Evolutionary conservation across 2,329 filamentous ascomycete species (phyloP).

Genomic region (Aspergillus versicolor): DNA sequence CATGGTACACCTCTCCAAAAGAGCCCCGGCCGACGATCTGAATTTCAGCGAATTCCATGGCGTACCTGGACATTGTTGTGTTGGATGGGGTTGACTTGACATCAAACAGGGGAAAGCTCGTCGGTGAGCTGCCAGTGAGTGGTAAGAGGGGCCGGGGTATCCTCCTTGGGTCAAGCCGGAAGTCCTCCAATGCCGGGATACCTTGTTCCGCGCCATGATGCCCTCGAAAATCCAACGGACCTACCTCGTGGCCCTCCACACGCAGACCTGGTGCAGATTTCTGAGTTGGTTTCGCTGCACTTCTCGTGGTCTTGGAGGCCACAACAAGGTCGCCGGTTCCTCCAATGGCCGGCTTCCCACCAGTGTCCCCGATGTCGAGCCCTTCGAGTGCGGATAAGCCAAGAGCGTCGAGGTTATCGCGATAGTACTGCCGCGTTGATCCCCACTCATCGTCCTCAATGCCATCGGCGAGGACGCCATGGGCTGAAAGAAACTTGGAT

Average conservation of each 20-base stretch:
- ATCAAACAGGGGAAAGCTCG: slow-evolving; percentile 32
- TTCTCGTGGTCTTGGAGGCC: slow-evolving; percentile 20
- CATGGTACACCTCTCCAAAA: slow-evolving; percentile 64
- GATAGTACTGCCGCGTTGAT: slow-evolving; percentile 39
- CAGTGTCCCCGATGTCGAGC: slow-evolving; percentile 26
- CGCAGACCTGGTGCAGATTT: slow-evolving; percentile 14
- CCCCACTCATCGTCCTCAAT: slow-evolving; percentile 40
- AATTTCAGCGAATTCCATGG: slow-evolving; percentile 54
- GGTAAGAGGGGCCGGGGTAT: slow-evolving; percentile 24
- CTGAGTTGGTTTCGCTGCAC: slow-evolving; percentile 17
- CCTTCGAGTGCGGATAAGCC: slow-evolving; percentile 39
- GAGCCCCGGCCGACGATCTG: slow-evolving; percentile 62
- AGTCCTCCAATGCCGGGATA: slow-evolving; percentile 21
- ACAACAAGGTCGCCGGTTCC: slow-evolving; percentile 22
- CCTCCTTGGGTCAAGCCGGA: slow-evolving; percentile 24
- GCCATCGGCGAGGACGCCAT: slow-evolving; percentile 41
- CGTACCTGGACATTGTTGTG: slow-evolving; percentile 44
- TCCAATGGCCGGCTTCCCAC: slow-evolving; percentile 21
- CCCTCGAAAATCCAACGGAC: slow-evolving; percentile 19
- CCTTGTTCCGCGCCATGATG: slow-evolving; percentile 17
- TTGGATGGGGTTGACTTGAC: slow-evolving; percentile 21
- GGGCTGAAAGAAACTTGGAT: slow-evolving; percentile 42
- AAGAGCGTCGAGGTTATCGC: slow-evolving; percentile 44
- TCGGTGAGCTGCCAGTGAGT: slow-evolving; percentile 31
- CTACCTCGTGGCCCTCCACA: slow-evolving; percentile 8